These are phyloP conservation scores for Hortaea werneckii DNA, from an alignment of 2,329 filamentous ascomycete genomes.

Conservation along the genomic window DNA sequence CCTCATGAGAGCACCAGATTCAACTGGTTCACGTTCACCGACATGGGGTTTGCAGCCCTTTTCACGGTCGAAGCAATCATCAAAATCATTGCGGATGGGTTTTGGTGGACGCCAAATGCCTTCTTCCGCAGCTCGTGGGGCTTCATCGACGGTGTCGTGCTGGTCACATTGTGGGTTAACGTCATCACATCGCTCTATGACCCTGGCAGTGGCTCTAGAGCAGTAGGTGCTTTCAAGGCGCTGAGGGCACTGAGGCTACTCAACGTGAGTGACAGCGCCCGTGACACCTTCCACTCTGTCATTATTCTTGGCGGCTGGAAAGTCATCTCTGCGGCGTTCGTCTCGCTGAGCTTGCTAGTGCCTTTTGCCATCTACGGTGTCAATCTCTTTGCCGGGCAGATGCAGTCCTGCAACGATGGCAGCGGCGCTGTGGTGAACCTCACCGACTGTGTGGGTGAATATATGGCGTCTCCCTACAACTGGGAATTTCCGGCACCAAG, in stretches of 20 bases:
- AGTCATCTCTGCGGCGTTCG: constrained; percentile 80
- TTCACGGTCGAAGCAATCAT: constrained; percentile 81
- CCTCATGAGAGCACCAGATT: constrained; percentile 37
- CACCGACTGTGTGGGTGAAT: constrained; percentile 76
- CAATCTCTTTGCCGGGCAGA: constrained; percentile 79
- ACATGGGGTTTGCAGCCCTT: constrained; percentile 76
- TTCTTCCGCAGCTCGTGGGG: constrained; percentile 97
- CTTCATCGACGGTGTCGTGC: constrained; percentile 82
- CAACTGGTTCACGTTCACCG: constrained; percentile 94
- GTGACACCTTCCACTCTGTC: constrained; percentile 92
- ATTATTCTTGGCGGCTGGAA: constrained; percentile 94
- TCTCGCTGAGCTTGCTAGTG: constrained; percentile 86
- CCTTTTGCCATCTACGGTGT: constrained; percentile 94
- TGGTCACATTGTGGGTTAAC: constrained; percentile 92
- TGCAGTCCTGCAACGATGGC: constrained; percentile 70
- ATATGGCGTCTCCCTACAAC: constrained; percentile 61
- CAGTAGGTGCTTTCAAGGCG: constrained; percentile 94
- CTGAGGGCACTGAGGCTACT: constrained; percentile 80
- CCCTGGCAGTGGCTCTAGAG: constrained; percentile 75
- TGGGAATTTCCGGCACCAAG: constrained; percentile 82
- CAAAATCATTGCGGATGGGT: constrained; percentile 89
- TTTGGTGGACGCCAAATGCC: constrained; percentile 94
- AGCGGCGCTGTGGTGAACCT: constrained; percentile 46
- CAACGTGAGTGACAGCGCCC: constrained; percentile 90
- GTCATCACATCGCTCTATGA: constrained; percentile 72